phyloP scores from a whole-genome alignment of 495 filamentous ascomycete species.

The Oleoguttula mirabilis region DNA sequence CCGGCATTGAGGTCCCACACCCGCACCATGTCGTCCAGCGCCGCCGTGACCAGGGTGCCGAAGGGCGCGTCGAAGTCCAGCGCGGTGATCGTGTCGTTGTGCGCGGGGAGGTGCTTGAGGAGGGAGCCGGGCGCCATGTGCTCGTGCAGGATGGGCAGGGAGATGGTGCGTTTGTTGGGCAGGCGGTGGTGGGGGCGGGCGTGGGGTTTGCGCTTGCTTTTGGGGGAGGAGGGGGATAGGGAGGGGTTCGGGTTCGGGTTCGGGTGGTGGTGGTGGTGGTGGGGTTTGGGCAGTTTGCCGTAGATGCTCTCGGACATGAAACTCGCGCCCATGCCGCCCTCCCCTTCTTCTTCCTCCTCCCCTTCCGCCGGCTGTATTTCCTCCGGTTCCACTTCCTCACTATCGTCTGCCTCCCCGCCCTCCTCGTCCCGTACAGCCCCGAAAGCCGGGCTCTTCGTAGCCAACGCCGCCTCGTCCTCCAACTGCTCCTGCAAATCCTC shows the following conservation, averaged over 20 bases:
- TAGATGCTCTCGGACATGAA: slow-evolving; percentile 99
- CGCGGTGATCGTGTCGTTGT: slow-evolving; percentile 77
- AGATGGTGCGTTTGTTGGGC: slow-evolving; percentile 49
- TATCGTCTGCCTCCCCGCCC: not conserved
- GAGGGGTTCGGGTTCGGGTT: slow-evolving; percentile 49
- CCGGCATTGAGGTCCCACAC: slow-evolving; percentile 95
- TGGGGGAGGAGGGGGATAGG: slow-evolving; percentile 33
- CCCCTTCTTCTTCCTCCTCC: slow-evolving; percentile 41
- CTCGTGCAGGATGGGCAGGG: slow-evolving; percentile 91
- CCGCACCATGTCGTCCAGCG: slow-evolving; percentile 88
- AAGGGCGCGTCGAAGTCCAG: slow-evolving; percentile 95
- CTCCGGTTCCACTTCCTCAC: slow-evolving; percentile 2
- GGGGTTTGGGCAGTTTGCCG: slow-evolving; percentile 57
- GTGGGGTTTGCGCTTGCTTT: slow-evolving; percentile 31
- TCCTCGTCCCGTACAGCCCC: slow-evolving; percentile 38
- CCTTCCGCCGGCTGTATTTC: slow-evolving; percentile 15
- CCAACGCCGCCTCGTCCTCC: slow-evolving; percentile 52
- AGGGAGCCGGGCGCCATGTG: slow-evolving; percentile 83
- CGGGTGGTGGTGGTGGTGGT: slow-evolving; percentile 36
- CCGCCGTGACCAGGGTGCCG: slow-evolving; percentile 88
- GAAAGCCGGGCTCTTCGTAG: slow-evolving; percentile 32
- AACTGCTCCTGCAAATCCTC: slow-evolving; percentile 71
- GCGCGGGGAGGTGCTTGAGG: slow-evolving; percentile 79
- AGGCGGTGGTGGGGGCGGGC: slow-evolving; percentile 41
- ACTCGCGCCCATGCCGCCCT: slow-evolving; percentile 49